Evolutionary conservation across 176 grass and related monocot genomes (phyloP).

Genomic region (Oryza meridionalis): DNA sequence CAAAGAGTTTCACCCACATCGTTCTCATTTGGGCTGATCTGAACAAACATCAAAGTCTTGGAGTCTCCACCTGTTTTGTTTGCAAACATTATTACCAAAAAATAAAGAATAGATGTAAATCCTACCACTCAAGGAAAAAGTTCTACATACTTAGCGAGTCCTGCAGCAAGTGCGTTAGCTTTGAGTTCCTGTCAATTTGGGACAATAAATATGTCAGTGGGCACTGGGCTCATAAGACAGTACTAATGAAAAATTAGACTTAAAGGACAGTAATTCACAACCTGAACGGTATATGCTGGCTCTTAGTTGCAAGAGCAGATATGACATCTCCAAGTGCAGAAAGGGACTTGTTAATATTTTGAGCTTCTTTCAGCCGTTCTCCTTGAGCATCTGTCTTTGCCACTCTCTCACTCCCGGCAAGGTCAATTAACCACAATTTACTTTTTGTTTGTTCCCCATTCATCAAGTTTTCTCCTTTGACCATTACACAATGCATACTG

Average conservation of each 20-base stretch:
- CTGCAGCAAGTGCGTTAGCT: constrained; percentile 91
- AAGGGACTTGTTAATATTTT: constrained; percentile 95
- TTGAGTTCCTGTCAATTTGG: constrained; percentile 75
- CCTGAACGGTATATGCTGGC: constrained; percentile 89
- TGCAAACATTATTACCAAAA: constrained; percentile 26
- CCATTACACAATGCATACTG: constrained; percentile 97
- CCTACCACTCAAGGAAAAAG: constrained; percentile 1
- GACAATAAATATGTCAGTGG: background rate
- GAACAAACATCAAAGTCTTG: constrained; percentile 97
- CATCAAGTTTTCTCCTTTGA: constrained; percentile 87
- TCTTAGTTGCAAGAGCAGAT: constrained; percentile 96
- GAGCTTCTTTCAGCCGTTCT: constrained; percentile 93
- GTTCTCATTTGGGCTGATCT: constrained; percentile 93
- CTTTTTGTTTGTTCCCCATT: constrained; percentile 81
- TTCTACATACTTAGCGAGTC: constrained; percentile 74
- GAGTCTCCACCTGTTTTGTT: constrained; percentile 86
- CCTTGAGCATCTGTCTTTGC: constrained; percentile 97
- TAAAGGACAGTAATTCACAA: constrained; percentile 30
- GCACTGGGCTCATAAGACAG: background rate
- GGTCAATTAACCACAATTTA: constrained; percentile 92
- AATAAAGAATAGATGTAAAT: constrained; percentile 9
- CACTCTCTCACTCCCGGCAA: constrained; percentile 91
- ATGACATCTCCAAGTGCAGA: constrained; percentile 97
- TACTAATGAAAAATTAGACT: background rate
- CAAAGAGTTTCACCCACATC: constrained; percentile 95